Evolutionary conservation across 2,329 filamentous ascomycete genomes (phyloP).

Genomic region (Pyrenophora tritici-repentis): DNA sequence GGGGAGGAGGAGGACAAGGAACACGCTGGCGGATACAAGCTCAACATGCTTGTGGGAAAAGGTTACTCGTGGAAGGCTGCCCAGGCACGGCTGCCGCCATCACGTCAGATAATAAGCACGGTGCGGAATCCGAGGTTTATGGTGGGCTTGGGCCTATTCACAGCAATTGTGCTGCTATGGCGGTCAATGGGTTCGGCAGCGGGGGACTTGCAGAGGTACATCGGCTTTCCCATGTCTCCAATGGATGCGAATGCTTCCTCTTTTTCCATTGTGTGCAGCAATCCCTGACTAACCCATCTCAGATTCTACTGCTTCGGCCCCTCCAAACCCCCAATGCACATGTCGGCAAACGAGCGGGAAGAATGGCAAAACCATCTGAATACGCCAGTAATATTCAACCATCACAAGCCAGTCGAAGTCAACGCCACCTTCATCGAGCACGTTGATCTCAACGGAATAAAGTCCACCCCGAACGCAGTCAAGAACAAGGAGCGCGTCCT

Average conservation of each 20-base stretch:
- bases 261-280: conserved; percentile 4
- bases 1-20: conserved; percentile 31
- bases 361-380: conserved; percentile 87
- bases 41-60: conserved; percentile 83
- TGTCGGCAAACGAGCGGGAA: conserved; percentile 87
- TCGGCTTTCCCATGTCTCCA: not conserved
- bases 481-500: conserved; percentile 85
- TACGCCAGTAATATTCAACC: conserved; percentile 95
- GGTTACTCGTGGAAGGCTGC: conserved; percentile 91
- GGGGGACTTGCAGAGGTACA: conserved; percentile 88
- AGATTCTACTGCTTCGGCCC: conserved; percentile 99
- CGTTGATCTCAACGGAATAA: conserved; percentile 83
- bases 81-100: conserved; percentile 76
- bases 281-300: conserved; percentile 26
- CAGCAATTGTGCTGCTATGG: conserved; percentile 82
- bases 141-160: conserved; percentile 70
- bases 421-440: conserved; percentile 79
- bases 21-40: conserved; percentile 19
- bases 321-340: conserved; percentile 91
- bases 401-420: conserved; percentile 84
- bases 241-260: not conserved
- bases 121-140: conserved; percentile 79
- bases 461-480: conserved; percentile 77
- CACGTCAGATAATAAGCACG: conserved; percentile 65
- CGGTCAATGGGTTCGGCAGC: conserved; percentile 80